Base-by-base conservation (phyloP, 345 rosid genomes). In the Punica granatum region DNA sequence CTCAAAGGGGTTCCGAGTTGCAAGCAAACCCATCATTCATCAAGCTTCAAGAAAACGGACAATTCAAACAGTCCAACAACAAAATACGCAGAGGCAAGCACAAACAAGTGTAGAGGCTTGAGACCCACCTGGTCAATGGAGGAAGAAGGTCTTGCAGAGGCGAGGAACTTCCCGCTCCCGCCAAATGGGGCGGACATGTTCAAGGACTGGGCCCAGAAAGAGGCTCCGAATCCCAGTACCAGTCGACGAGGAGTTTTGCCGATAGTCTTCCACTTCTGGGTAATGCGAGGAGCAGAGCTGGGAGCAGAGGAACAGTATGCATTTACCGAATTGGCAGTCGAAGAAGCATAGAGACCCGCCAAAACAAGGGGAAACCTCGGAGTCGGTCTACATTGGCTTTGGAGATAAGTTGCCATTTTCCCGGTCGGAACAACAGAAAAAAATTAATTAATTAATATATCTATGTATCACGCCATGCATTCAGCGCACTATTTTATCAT, bases 61-160 rank as follows among this genome's bases (percentile, higher is more conserved):
- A n/a, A n/a, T n/a, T n/a, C 13, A 61, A 41, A 46, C 7, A 60
- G 39, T 15, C 60, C 25, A 51, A 33, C 12, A 68, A n/a, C 59
- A n/a, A n/a, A n/a, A 64, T 37, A 14, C n/a, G 63, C 63, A 30
- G 44, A 65, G 67, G 30, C 12, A 33, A 72, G 30, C 53, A 60
- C 4, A 31, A 39, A 8, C 36, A 39, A 26, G 23, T 60, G 32
- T 60, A 64, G 11, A 36, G 3, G 44, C 32, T 56, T 16, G 48
- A 68, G 61, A 67, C n/a, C 65, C 16, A 92, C 93, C 98, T 86
- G 79, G 70, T 88, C 98, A 56, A 90, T 68, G 33, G 83, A 43
- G 13, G 72, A 68, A 42, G 83, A 82, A 67, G 82, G 89, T 68
- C 87, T 88, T 1, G 97, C 98, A 26, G 88, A 88, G 73, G 93